A percentile compares a stretch with the other conserved stretches of the same genome.
phyloP scores from a whole-genome alignment of 2,329 filamentous ascomycete genomes.

The Colletotrichum nymphaeae region DNA sequence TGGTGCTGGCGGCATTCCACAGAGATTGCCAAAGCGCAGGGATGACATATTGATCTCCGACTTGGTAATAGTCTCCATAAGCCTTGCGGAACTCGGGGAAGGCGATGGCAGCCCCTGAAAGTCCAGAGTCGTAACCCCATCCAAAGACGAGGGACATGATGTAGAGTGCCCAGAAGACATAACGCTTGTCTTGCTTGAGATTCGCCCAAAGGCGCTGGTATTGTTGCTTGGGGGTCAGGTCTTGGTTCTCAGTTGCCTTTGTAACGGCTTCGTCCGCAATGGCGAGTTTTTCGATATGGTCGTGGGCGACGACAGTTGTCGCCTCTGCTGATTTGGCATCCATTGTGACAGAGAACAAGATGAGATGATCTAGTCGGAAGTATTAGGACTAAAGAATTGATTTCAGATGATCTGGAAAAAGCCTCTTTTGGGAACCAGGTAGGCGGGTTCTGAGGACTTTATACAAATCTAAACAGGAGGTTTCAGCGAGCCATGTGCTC shows the following conservation, averaged over 20 bases:
- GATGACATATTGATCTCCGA: not conserved
- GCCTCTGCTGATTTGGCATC: not conserved
- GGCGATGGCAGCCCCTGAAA: conserved; percentile 48
- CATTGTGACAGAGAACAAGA: not conserved
- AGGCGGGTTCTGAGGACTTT: not conserved
- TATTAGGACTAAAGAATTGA: not conserved
- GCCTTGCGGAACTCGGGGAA: conserved; percentile 46
- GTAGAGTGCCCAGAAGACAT: conserved; percentile 43
- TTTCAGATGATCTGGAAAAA: not conserved
- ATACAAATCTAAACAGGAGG: not conserved
- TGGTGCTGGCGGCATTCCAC: not conserved
- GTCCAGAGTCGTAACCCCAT: conserved; percentile 50
- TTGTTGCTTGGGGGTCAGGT: not conserved
- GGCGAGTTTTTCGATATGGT: not conserved
- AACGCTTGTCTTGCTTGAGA: conserved; percentile 41
- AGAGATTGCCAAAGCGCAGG: not conserved
- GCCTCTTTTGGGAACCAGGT: accelerated
- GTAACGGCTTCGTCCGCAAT: not conserved
- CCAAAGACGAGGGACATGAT: conserved; percentile 48
- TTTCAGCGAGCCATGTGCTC: not conserved
- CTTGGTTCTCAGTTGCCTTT: not conserved
- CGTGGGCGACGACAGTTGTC: not conserved
- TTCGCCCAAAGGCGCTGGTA: not conserved
- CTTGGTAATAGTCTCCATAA: not conserved
- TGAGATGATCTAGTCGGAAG: not conserved